These are phyloP conservation scores for Colletotrichum sp. DNA, from an alignment of 2,329 filamentous ascomycete species.

Conservation along the genomic window DNA sequence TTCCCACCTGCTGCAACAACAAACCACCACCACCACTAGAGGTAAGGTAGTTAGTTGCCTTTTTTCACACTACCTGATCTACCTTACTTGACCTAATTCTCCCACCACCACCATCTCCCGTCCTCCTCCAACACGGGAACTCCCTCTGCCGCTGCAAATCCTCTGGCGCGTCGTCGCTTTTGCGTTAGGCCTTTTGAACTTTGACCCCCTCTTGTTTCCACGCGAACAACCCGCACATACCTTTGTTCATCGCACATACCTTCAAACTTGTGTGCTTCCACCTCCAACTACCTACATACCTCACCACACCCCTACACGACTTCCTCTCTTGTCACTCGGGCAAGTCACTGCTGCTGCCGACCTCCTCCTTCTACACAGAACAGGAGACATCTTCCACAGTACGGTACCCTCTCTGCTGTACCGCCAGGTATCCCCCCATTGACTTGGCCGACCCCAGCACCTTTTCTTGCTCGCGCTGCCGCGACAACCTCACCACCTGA, in stretches of 20 bases:
- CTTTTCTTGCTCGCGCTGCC: neutral
- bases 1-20: neutral
- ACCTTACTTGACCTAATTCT: neutral
- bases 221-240: slow-evolving; percentile 12
- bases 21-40: neutral
- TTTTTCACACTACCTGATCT: neutral
- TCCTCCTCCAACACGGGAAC: neutral
- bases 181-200: neutral
- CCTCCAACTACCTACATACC: neutral
- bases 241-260: neutral
- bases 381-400: neutral
- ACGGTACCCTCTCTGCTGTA: neutral
- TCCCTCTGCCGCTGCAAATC: neutral
- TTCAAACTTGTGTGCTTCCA: neutral
- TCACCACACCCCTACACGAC: neutral
- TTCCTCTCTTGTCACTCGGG: neutral
- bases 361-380: neutral
- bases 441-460: neutral
- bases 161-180: neutral
- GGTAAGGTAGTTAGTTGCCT: neutral
- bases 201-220: slow-evolving; percentile 8
- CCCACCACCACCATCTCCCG: neutral
- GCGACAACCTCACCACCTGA: slow-evolving; percentile 10
- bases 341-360: neutral
- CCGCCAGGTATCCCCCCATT: neutral